phyloP scores from a whole-genome alignment of 768 basidiomycete genomes.

The Lentinula sp. region DNA sequence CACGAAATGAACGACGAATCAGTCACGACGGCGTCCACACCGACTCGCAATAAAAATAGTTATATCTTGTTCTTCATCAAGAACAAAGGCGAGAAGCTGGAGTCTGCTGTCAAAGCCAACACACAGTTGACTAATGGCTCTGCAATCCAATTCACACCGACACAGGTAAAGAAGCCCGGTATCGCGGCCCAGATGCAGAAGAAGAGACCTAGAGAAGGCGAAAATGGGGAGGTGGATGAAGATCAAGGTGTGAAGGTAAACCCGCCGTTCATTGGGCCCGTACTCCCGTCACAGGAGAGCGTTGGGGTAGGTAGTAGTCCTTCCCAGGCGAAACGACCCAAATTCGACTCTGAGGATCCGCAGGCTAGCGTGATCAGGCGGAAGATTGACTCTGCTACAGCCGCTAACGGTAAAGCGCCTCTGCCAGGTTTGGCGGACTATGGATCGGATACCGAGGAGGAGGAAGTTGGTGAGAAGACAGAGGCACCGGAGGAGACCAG shows the following conservation, averaged over 20 bases:
- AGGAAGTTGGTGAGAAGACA: slow-evolving; percentile 2
- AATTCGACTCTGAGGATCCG: slow-evolving; percentile 32
- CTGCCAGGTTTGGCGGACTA: slow-evolving; percentile 19
- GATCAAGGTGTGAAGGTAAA: slow-evolving; percentile 46
- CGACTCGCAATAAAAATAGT: slow-evolving; percentile 66
- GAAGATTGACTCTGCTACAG: slow-evolving; percentile 40
- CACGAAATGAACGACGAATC: slow-evolving; percentile 92
- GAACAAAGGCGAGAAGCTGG: slow-evolving; percentile 68
- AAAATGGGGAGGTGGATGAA: slow-evolving; percentile 42
- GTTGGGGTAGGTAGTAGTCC: slow-evolving; percentile 20
- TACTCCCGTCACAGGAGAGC: slow-evolving; percentile 34
- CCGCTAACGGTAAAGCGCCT: slow-evolving; percentile 8
- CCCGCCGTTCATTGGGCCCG: slow-evolving; percentile 58
- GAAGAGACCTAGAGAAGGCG: slow-evolving; percentile 33
- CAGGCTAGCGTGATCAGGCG: slow-evolving; percentile 47
- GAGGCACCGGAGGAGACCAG: slow-evolving; percentile 13
- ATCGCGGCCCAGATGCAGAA: slow-evolving; percentile 46
- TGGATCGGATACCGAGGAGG: slow-evolving; percentile 22
- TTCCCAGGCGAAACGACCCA: slow-evolving; percentile 20
- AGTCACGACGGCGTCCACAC: slow-evolving; percentile 35
- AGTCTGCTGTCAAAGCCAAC: slow-evolving; percentile 48
- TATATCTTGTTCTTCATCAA: slow-evolving; percentile 92
- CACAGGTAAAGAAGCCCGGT: slow-evolving; percentile 25
- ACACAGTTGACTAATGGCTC: slow-evolving; percentile 10
- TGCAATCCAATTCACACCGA: slow-evolving; percentile 15